Evolutionary conservation across 495 filamentous ascomycete species (phyloP).

Genomic region (Oleoguttula mirabilis): DNA sequence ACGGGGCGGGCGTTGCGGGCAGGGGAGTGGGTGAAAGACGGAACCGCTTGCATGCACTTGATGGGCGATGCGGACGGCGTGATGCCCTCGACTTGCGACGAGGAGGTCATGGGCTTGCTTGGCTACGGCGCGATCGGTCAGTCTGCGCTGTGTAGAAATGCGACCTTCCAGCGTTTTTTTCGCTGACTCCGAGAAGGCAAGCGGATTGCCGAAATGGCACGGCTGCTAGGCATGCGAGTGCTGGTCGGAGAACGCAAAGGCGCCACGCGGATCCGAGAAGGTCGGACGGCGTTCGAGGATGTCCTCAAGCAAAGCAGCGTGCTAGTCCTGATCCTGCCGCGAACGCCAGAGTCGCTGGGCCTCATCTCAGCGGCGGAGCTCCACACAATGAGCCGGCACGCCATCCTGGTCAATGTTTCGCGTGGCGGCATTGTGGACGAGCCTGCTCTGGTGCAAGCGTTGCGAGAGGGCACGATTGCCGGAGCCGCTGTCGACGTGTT

Average conservation of each 20-base stretch:
- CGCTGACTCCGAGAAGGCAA: conserved; percentile 12
- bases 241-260: conserved; percentile 41
- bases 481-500: conserved; percentile 47
- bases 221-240: conserved; percentile 41
- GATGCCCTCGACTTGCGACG: conserved; percentile 31
- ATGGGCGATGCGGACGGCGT: conserved; percentile 25
- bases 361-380: conserved; percentile 40
- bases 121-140: conserved; percentile 42
- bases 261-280: conserved; percentile 19
- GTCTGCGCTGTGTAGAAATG: conserved; percentile 24
- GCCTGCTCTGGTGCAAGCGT: conserved; percentile 35
- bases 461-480: conserved; percentile 35
- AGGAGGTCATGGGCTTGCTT: conserved; percentile 40
- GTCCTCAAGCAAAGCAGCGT: conserved; percentile 37
- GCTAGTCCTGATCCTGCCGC: conserved; percentile 38
- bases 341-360: conserved; percentile 21
- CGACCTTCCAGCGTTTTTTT: conserved; percentile 1
- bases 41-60: too few species aligned
- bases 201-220: conserved; percentile 18
- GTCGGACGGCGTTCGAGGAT: conserved; percentile 36
- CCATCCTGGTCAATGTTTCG: conserved; percentile 41
- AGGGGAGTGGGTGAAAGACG: conserved; percentile 8
- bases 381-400: conserved; percentile 34
- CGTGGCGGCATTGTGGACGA: conserved; percentile 49
- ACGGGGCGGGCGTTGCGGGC: conserved; percentile 32